Percentiles rank a stretch among this genome's conserved stretches.
These are phyloP conservation scores for Tuber aestivum DNA, from an alignment of 495 filamentous ascomycete genomes.

Conservation along the genomic window DNA sequence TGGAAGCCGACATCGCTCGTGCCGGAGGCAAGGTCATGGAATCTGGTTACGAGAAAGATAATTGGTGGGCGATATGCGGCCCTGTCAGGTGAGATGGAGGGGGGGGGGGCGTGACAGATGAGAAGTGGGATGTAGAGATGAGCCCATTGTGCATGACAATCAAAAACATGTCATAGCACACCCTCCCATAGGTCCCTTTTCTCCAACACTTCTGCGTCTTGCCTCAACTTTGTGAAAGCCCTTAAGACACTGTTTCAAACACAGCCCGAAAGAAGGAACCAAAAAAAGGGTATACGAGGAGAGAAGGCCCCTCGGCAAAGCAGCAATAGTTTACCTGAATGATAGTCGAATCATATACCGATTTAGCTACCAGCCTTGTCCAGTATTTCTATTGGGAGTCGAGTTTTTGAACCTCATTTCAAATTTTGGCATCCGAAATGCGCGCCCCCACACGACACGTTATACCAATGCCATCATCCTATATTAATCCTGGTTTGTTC, in stretches of 20 bases:
- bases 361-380: not conserved
- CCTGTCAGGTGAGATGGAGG: slow-evolving; percentile 23
- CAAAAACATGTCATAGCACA: slow-evolving; percentile 6
- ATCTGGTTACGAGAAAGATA: slow-evolving; percentile 92
- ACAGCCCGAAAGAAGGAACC: not conserved
- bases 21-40: slow-evolving; percentile 73
- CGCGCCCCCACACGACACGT: not conserved
- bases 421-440: not conserved
- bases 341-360: not conserved
- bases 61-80: slow-evolving; percentile 82
- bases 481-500: not conserved
- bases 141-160: slow-evolving; percentile 19
- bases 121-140: slow-evolving; percentile 17
- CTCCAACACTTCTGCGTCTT: not conserved
- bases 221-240: not conserved
- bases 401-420: not conserved
- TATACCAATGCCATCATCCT: not conserved
- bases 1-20: slow-evolving; percentile 68
- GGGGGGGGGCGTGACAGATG: slow-evolving; percentile 10
- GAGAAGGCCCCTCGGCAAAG: not conserved
- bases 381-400: not conserved
- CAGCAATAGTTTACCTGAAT: not conserved
- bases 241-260: not conserved
- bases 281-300: not conserved
- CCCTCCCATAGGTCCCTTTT: not conserved